Conservation (phyloP, 345 rosid species). For the Citrus reticulata region DNA sequence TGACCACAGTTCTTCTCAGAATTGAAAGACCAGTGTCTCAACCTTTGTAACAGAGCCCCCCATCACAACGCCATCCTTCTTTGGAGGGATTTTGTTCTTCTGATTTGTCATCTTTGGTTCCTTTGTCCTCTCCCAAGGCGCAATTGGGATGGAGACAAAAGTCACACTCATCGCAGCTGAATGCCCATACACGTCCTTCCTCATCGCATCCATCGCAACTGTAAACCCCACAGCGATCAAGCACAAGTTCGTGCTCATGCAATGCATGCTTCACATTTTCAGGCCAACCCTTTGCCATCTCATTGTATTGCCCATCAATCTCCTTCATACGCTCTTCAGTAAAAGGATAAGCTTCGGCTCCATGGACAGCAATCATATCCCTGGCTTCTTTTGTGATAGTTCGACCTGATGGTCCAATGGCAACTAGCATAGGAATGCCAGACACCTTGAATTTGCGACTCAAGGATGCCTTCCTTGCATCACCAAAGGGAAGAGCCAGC, state of each 20-base stretch:
- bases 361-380: slow-evolving; percentile 29
- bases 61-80: slow-evolving; percentile 60
- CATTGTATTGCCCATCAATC: slow-evolving; percentile 38
- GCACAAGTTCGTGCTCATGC: slow-evolving; percentile 66
- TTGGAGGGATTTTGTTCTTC: slow-evolving; percentile 15
- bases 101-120: slow-evolving; percentile 2
- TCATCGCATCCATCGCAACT: slow-evolving; percentile 40
- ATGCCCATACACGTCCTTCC: slow-evolving; percentile 50
- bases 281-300: slow-evolving; percentile 73
- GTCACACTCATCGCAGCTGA: slow-evolving; percentile 51
- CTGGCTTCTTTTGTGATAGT: slow-evolving; percentile 48
- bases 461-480: slow-evolving; percentile 45
- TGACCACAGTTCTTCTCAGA: neutral
- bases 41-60: slow-evolving; percentile 49
- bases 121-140: slow-evolving; percentile 21
- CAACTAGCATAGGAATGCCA: slow-evolving; percentile 55
- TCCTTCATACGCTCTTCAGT: slow-evolving; percentile 47
- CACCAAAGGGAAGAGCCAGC: slow-evolving; percentile 68
- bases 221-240: slow-evolving; percentile 26
- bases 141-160: slow-evolving; percentile 70
- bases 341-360: slow-evolving; percentile 69
- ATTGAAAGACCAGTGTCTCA: slow-evolving; percentile 7
- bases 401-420: slow-evolving; percentile 48
- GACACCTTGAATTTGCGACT: slow-evolving; percentile 42
- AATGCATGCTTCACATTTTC: slow-evolving; percentile 54